Base-by-base conservation (phyloP, 1,284 basidiomycete genomes). In the Flammula alnicola region DNA sequence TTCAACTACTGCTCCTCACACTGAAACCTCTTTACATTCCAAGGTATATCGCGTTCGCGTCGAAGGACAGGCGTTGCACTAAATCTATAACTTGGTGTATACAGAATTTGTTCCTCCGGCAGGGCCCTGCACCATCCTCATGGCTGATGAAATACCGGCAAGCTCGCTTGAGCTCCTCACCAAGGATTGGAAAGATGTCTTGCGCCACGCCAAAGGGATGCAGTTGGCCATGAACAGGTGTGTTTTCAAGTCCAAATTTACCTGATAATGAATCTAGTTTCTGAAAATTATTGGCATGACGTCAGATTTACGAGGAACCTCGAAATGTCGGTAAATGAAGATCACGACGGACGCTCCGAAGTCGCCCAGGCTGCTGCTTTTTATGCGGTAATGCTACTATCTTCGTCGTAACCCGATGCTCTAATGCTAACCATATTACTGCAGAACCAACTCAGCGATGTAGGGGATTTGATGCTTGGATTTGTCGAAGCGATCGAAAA, bases 151-250 rank as follows among this genome's bases (percentile, higher is more conserved):
- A 39, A 39, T 39, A 39, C 5, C 25, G 10, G 3, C 37, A 27
- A 39, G 23, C 37, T 7, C 10, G 3, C 0, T 39, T 3, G 40
- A 42, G n/a, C 26, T 42, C 1, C 29, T 42, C 16, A 29, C 39
- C 14, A 49, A 38, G 5, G 47, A 44, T 19, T 44, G 40, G 32
- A 25, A 43, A 14, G 41, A 17, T 8, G 47, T 49, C 20, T 11
- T 36, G 5, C 33, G 25, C 4, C 40, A 44, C n/a, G 48, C 42
- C 5, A 44, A 44, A 27, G 42, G 23, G 9, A 23, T 44, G 48
- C 36, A 40, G 14, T 27, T 26, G 6, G 41, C 48, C 5, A 30
- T 50, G 5, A 35, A 49, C 38, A 25, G 42, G 36, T 50, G 30
- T 25, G 27, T 32, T 32, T 31, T 16, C 9, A 35, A 7, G 9